Base-by-base conservation (phyloP, 192 early-diverging fungal genomes). In the Coemansia sp. region DNA sequence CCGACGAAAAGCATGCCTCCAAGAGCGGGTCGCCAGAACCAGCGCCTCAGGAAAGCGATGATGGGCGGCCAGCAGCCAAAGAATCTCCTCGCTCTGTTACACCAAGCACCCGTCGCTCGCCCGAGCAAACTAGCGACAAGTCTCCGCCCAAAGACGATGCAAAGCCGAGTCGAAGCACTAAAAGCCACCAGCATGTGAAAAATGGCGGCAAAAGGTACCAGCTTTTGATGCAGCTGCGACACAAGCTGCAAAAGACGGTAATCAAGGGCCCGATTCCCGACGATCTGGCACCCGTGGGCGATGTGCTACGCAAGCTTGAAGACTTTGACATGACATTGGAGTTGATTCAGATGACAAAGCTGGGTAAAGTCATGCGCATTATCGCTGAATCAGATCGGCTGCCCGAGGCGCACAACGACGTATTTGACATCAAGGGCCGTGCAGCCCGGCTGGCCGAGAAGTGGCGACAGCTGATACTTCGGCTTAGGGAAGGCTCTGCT, bases 331-430 rank as follows among this genome's bases (percentile, higher is more conserved):
- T 80, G 67, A 73, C 63, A 4, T 50, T 70, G 57, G 78, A 68
- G 55, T 54, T 73, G 56, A 69, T 80, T 33, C 62, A 70, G 54
- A 67, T 66, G 30, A 80, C 78, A 13, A 80, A 80, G 63, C 47
- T 80, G n/a, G 66, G 66, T 33, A 80, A 80, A 47, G 66, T 80
- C 9, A 73, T 80, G 78, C 68, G 69, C 46, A 66, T 72, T 41
- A 73, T 80, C 41, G 70, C 55, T 23, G 46, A 46, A 8, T 66
- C 67, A 0, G 67, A 77, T 4, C 59, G 57, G 59, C 55, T 77
- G 35, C 44, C 55, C 37, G 51, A 61, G 36, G 59, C 73, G 16
- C 73, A 67, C 2, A 63, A 70, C 30, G 73, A 77, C 36, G 13
- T 20, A 30, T 77, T 56, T 51, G 73, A 70, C 50, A 70, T 77